Evolutionary conservation across 345 rosid genomes (phyloP).

Genomic region (Murraya paniculata): DNA sequence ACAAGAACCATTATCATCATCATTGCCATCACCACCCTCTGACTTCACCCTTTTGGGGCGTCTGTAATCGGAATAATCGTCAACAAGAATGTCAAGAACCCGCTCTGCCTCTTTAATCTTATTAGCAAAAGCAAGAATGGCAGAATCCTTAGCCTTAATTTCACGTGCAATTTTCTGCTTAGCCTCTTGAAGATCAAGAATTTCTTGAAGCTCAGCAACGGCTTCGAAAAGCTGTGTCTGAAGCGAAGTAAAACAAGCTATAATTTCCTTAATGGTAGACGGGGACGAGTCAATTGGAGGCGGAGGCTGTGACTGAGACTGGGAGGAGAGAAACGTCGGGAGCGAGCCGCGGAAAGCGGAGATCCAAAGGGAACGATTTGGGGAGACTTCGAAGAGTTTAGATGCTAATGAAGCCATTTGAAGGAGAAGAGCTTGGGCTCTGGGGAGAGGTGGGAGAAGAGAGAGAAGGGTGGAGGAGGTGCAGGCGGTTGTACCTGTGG

Average conservation of each 20-base stretch:
- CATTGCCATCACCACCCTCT: conserved; percentile 24
- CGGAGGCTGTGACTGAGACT: conserved; percentile 43
- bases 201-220: conserved; percentile 86
- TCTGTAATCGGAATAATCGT: conserved; percentile 81
- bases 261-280: conserved; percentile 59
- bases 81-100: conserved; percentile 79
- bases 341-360: conserved; percentile 72
- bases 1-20: conserved; percentile 31
- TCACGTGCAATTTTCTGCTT: conserved; percentile 62
- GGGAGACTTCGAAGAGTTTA: conserved; percentile 76
- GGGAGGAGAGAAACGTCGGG: conserved; percentile 71
- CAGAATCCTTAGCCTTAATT: conserved; percentile 51
- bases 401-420: conserved; percentile 74
- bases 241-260: conserved; percentile 61
- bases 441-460: conserved; percentile 84
- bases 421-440: conserved; percentile 82
- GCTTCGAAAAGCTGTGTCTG: conserved; percentile 92
- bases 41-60: conserved; percentile 53
- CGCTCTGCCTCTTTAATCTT: conserved; percentile 76
- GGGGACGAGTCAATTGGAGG: conserved; percentile 57
- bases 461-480: conserved; percentile 69
- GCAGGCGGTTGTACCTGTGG: conserved; percentile 27
- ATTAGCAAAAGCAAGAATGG: conserved; percentile 65
- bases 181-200: conserved; percentile 89
- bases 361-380: conserved; percentile 72